phyloP scores from a whole-genome alignment of 768 basidiomycete genomes.

The Xanthoconium purpureum region DNA sequence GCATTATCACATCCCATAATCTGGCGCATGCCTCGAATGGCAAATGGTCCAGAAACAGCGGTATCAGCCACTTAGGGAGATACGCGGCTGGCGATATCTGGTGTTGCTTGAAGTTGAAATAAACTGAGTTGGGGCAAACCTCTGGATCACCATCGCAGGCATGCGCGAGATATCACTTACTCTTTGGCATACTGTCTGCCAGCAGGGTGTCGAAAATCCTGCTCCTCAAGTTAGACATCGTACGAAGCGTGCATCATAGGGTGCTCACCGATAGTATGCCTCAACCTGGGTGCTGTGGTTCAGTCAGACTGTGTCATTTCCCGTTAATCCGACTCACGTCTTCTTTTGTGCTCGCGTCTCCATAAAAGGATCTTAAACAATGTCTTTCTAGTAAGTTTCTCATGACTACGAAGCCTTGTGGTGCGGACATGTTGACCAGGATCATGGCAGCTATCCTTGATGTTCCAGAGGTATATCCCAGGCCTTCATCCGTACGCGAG shows the following conservation, averaged over 20 bases:
- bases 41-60: conserved; percentile 81
- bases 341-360: conserved; percentile 63
- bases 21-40: conserved; percentile 89
- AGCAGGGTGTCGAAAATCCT: conserved; percentile 92
- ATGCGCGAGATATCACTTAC: conserved; percentile 40
- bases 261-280: conserved; percentile 78
- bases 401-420: conserved; percentile 78
- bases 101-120: conserved; percentile 93
- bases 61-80: conserved; percentile 75
- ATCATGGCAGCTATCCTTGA: conserved; percentile 85
- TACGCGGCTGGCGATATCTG: conserved; percentile 86
- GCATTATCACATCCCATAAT: conserved; percentile 81
- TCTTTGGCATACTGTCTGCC: conserved; percentile 92
- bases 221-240: conserved; percentile 13
- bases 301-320: conserved; percentile 27
- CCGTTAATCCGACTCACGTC: conserved; percentile 56
- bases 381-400: conserved; percentile 83
- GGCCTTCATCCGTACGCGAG: conserved; percentile 75
- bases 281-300: conserved; percentile 57
- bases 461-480: conserved; percentile 67
- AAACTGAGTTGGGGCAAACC: conserved; percentile 48
- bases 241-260: background rate
- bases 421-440: conserved; percentile 73
- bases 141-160: background rate
- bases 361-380: conserved; percentile 82